Evolutionary conservation across 2,329 filamentous ascomycete species (phyloP), one percentile per base, ranked within the genome.

Genomic region (Dactylellina haptotyla): DNA sequence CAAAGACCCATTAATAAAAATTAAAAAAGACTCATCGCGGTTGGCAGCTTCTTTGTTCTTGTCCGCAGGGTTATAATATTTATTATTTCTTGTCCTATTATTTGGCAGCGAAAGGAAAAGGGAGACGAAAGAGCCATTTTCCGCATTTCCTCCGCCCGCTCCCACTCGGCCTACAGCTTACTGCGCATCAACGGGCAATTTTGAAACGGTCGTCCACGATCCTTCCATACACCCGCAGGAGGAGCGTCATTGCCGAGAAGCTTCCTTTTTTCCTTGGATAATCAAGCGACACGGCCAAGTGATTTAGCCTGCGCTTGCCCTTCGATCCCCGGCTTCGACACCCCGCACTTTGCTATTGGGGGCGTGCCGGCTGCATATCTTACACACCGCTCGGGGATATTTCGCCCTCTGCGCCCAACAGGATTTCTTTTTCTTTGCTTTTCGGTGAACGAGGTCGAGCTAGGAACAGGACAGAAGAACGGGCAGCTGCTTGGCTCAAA

Each of bases 191-290:
- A 51, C 57, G 57, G 57, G 39, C 39, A 6, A n/a, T n/a, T 25
- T 46, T 25, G 43, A 46, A 20, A 46, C 43, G n/a, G n/a, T 25
- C 16, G 12, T 46, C 3, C 37, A 41, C 18, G 14, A 16, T 41
- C 12, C 6, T 37, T 65, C 69, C 69, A 61, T 73, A 59, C 69
- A 73, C 43, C 69, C 69, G 67, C 48, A 48, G 45, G 48, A 43
- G 32, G n/a, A 61, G 59, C 67, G 48, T 66, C 67, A 73, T 66
- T 73, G 61, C 69, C 69, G 69, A 72, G 26, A 61, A 66, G 69
- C 59, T 73, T 73, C 69, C 69, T 66, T 73, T 73, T 65, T 65
- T 65, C 69, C 69, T 73, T 73, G 39, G 53, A 46, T 54, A 30
- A 65, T 30, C 58, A 64, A 64, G 66, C 66, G 58, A 64, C 59